These are phyloP conservation scores for Ceratobasidium papillatum DNA, from an alignment of 1,284 basidiomycete species.

Conservation along the genomic window DNA sequence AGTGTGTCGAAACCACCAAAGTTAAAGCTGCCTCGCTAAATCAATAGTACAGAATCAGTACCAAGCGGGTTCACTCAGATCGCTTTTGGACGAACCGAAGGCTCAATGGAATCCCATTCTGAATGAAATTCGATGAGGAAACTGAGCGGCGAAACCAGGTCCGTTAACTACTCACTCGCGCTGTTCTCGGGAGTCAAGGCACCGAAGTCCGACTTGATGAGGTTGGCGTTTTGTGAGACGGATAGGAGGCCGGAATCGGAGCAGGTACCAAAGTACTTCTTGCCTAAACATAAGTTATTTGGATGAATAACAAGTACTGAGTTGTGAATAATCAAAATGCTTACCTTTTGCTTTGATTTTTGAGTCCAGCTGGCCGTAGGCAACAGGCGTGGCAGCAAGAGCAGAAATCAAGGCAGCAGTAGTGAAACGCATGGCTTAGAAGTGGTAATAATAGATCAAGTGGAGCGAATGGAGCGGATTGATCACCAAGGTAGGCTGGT, in stretches of 20 bases:
- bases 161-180: not conserved
- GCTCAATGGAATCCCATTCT: constrained; percentile 30
- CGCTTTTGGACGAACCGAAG: not conserved
- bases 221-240: constrained; percentile 12
- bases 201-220: constrained; percentile 33
- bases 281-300: not conserved
- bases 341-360: constrained; percentile 28
- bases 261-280: constrained; percentile 35
- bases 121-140: not conserved
- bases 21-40: constrained; percentile 5
- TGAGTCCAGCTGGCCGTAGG: constrained; percentile 20
- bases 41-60: not conserved
- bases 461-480: not conserved
- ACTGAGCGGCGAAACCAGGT: not conserved
- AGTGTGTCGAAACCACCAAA: constrained; percentile 18
- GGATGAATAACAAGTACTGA: not conserved
- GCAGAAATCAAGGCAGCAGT: not conserved
- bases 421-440: constrained; percentile 12
- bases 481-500: not conserved
- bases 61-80: not conserved
- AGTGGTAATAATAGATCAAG: not conserved
- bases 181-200: constrained; percentile 29
- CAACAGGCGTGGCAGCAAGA: constrained; percentile 14
- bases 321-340: not conserved
- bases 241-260: constrained; percentile 12